A percentile compares a stretch with the other conserved stretches of the same genome.
phyloP scores from a whole-genome alignment of 1,284 basidiomycete species.

The Papiliotrema laurentii region DNA sequence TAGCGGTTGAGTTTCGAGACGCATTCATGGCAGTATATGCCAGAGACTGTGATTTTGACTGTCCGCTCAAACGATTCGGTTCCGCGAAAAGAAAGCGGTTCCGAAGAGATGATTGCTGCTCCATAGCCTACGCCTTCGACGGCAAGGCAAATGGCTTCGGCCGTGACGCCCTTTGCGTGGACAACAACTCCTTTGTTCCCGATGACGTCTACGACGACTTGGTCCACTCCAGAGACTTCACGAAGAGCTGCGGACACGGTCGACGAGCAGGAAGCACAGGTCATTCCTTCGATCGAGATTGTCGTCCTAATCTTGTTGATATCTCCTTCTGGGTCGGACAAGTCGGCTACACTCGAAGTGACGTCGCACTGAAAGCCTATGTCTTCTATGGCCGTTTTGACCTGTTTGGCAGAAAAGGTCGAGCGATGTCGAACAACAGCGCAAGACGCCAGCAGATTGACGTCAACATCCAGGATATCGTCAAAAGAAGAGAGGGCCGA shows the following conservation, averaged over 20 bases:
- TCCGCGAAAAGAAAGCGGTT: not conserved
- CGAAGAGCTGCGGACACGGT: conserved; percentile 31
- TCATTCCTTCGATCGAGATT: conserved; percentile 38
- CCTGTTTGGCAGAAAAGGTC: conserved; percentile 33
- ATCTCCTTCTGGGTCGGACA: not conserved
- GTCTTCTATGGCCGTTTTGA: conserved; percentile 55
- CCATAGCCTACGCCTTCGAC: conserved; percentile 10
- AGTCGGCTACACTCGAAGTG: conserved; percentile 41
- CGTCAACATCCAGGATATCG: conserved; percentile 51
- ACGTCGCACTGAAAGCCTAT: conserved; percentile 60
- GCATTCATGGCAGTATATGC: conserved; percentile 63
- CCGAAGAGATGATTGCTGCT: conserved; percentile 1
- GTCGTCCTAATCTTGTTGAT: conserved; percentile 1
- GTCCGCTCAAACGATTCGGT: conserved; percentile 49
- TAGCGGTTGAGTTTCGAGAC: conserved; percentile 54
- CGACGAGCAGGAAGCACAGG: conserved; percentile 37
- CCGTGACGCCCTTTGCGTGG: conserved; percentile 8
- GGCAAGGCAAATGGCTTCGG: not conserved
- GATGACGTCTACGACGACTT: conserved; percentile 25
- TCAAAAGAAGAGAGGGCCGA: conserved; percentile 52
- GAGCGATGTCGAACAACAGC: conserved; percentile 51
- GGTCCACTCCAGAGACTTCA: conserved; percentile 11
- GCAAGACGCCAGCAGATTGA: conserved; percentile 55
- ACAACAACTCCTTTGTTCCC: conserved; percentile 18
- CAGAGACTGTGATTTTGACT: conserved; percentile 59